Base-by-base conservation (phyloP, 352 stramenopile species). In the Peronospora tabacina region DNA sequence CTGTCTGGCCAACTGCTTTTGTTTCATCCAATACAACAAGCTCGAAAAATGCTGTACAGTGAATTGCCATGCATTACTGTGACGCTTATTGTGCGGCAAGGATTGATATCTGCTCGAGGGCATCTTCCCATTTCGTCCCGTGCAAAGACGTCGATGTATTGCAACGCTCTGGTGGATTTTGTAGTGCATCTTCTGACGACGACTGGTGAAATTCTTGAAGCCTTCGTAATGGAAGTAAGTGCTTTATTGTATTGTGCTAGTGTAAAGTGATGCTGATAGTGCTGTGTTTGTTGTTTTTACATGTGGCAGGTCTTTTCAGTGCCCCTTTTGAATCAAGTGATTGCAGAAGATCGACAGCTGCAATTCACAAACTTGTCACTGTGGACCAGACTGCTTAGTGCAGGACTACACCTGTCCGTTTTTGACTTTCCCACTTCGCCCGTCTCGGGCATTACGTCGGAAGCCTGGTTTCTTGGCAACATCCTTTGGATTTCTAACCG, bases 391-490 rank as follows among this genome's bases (percentile, higher is more conserved):
- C 29, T 82, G 9, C 52, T 78, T 22, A 24, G 40, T 22, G 54
- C 62, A 11, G 56, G 59, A 7, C 16, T 65, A 9, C 45, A 59
- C n/a, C 28, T 66, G 33, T 66, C 52, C 10, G 42, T 61, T 13
- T 71, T 72, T 39, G 46, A 61, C 12, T 65, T 85, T 10, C 72
- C 69, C 15, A 4, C 55, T 13, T 72, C 76, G 9, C 61, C 75
- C 13, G 51, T 75, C 0, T 35, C 47, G 29, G 76, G 72, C 2
- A 82, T 88, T 26, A 39, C 69, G 1, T 77, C 68, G 7, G 46
- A 71, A 32, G 75, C 70, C 11, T 88, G 75, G 70, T 66, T 88
- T 30, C 56, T 88, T 6, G 76, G 71, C 6, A 88, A 88, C 34
- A 36, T 80, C 0, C 53, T 88, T 30, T 82, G 62, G 67, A 44